A percentile compares a stretch with the other conserved stretches of the same genome.
Evolutionary conservation across 2,329 filamentous ascomycete species (phyloP).

Genomic region (Beauveria sp.): DNA sequence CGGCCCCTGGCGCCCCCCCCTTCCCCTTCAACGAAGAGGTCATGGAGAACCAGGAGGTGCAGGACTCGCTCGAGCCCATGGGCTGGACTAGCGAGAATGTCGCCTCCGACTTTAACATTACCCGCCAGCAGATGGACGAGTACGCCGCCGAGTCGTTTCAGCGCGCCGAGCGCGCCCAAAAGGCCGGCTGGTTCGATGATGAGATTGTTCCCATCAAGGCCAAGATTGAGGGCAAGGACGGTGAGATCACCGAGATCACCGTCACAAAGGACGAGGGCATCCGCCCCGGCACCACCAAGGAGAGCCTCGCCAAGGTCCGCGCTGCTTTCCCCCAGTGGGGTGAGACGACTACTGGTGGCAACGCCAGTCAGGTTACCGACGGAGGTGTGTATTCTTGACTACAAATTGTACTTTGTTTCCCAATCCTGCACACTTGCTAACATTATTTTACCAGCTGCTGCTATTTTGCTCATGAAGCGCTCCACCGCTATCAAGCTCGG

Average conservation of each 20-base stretch:
- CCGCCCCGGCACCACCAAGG: conserved; percentile 79
- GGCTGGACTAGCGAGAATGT: conserved; percentile 98
- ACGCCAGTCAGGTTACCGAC: conserved; percentile 91
- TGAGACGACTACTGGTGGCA: conserved; percentile 79
- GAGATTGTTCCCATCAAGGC: conserved; percentile 88
- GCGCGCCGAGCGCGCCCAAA: conserved; percentile 82
- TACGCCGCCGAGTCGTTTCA: conserved; percentile 84
- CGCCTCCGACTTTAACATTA: conserved; percentile 78
- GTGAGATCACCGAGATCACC: conserved; percentile 68
- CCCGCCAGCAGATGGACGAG: conserved; percentile 71
- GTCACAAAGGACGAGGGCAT: conserved; percentile 85
- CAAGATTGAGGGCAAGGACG: conserved; percentile 75
- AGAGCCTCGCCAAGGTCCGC: conserved; percentile 75
- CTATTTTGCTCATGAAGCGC: conserved; percentile 88
- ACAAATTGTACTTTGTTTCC: background rate
- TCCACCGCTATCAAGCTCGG: conserved; percentile 78
- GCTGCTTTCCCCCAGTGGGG: conserved; percentile 88
- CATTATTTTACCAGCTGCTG: conserved; percentile 52
- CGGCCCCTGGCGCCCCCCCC: conserved; percentile 59
- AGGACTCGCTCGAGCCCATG: conserved; percentile 91
- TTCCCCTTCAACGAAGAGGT: conserved; percentile 74
- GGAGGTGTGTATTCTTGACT: conserved; percentile 48
- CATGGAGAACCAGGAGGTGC: conserved; percentile 64
- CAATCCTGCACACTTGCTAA: conserved; percentile 7
- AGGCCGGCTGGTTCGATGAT: conserved; percentile 83